Conservation (phyloP, 2,329 filamentous ascomycete genomes). For the Botrytis paeoniae region DNA sequence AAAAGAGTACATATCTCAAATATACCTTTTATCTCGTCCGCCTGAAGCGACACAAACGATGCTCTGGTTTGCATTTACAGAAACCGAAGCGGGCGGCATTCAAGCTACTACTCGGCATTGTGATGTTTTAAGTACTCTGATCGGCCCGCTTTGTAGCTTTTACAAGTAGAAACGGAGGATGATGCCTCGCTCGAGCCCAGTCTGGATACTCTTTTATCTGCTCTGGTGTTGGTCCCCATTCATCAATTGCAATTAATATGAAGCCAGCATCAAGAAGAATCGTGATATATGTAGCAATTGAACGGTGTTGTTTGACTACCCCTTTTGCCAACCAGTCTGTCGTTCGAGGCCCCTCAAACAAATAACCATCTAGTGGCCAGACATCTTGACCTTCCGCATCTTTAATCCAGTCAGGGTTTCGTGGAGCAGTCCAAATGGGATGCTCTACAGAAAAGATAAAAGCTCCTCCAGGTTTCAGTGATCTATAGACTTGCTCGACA, state of each 20-base stretch:
- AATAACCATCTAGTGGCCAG: conserved; percentile 46
- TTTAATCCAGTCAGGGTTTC: conserved; percentile 35
- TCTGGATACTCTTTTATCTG: conserved; percentile 35
- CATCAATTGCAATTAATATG: conserved; percentile 23
- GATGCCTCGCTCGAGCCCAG: conserved; percentile 27
- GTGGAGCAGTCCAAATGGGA: conserved; percentile 46
- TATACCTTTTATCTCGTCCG: not conserved
- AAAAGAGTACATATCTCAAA: not conserved
- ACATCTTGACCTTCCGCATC: conserved; percentile 38
- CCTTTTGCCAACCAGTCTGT: conserved; percentile 45
- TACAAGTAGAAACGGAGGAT: not conserved
- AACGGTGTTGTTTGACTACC: conserved; percentile 48
- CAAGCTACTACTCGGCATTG: not conserved
- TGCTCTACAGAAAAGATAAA: conserved; percentile 64
- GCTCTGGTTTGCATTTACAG: not conserved
- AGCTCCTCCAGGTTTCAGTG: conserved; percentile 46
- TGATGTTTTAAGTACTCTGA: not conserved
- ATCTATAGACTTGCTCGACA: not conserved
- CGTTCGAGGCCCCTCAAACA: conserved; percentile 42
- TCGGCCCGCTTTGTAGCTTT: not conserved
- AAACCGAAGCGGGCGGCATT: not conserved
- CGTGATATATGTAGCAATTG: conserved; percentile 34
- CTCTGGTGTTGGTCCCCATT: conserved; percentile 26
- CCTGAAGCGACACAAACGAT: not conserved
- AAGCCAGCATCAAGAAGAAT: conserved; percentile 27